These are phyloP conservation scores for Trichoderma sp. DNA, from an alignment of 2,329 filamentous ascomycete species.

Conservation along the genomic window DNA sequence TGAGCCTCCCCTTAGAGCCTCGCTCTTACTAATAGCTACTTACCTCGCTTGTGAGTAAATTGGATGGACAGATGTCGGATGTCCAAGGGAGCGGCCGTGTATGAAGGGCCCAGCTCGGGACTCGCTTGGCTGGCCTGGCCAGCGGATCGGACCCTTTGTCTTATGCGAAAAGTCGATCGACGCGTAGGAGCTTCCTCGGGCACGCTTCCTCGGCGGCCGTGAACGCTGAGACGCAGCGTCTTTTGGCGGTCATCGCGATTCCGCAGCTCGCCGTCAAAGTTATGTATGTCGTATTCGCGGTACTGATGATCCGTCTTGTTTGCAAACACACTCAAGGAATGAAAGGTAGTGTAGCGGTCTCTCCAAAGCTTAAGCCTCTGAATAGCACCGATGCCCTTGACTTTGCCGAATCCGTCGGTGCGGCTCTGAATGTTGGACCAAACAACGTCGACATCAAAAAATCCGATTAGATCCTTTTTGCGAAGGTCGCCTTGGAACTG, in stretches of 20 bases:
- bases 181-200: conserved; percentile 45
- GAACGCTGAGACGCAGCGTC: conserved; percentile 49
- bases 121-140: conserved; percentile 32
- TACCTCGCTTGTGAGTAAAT: conserved; percentile 54
- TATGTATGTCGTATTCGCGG: conserved; percentile 53
- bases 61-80: conserved; percentile 56
- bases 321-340: conserved; percentile 54
- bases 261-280: conserved; percentile 53
- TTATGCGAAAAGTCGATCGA: conserved; percentile 47
- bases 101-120: conserved; percentile 34
- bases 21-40: conserved; percentile 22
- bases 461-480: conserved; percentile 53
- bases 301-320: conserved; percentile 52
- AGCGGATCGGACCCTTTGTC: conserved; percentile 44
- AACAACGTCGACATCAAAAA: conserved; percentile 57
- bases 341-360: conserved; percentile 52
- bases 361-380: conserved; percentile 58
- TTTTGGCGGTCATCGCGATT: conserved; percentile 51
- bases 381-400: conserved; percentile 55
- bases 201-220: conserved; percentile 47
- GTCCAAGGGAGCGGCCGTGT: conserved; percentile 41
- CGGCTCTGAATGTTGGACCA: conserved; percentile 56
- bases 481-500: conserved; percentile 56
- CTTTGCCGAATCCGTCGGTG: conserved; percentile 55
- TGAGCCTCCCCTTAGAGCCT: background rate